Evolutionary conservation across 345 rosid genomes (phyloP).

Genomic region (Cardiospermum halicacabum): DNA sequence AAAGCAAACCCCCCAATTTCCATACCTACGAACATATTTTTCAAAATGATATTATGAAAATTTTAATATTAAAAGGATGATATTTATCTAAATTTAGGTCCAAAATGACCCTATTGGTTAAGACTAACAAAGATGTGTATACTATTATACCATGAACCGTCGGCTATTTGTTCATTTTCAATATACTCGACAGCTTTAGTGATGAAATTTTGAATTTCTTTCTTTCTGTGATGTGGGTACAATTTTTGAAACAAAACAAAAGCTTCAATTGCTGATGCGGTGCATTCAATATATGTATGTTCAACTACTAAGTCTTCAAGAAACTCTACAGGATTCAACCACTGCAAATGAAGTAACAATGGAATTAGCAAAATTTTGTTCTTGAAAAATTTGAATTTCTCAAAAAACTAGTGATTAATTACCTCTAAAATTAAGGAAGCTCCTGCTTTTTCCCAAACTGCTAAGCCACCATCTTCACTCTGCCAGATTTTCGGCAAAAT

Average conservation of each 20-base stretch:
- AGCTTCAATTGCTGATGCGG: slow-evolving; percentile 39
- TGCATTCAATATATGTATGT: slow-evolving; percentile 57
- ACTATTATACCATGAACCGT: slow-evolving; percentile 57
- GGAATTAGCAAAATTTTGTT: neutral
- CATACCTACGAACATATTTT: slow-evolving; percentile 29
- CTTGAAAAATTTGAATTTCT: neutral
- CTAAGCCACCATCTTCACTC: slow-evolving; percentile 38
- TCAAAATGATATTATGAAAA: neutral
- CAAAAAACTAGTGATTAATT: neutral
- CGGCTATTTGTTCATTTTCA: slow-evolving; percentile 35
- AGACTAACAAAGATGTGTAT: too few relatives aligned
- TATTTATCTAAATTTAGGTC: too few relatives aligned
- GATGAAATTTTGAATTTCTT: slow-evolving; percentile 45
- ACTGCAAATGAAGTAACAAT: slow-evolving; percentile 20
- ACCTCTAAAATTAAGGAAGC: slow-evolving; percentile 27
- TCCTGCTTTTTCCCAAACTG: slow-evolving; percentile 35
- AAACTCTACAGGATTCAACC: slow-evolving; percentile 57
- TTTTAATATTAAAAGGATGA: too few relatives aligned
- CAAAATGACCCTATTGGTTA: too few relatives aligned
- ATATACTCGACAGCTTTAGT: slow-evolving; percentile 35
- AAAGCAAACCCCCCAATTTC: slow-evolving; percentile 60
- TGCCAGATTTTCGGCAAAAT: slow-evolving; percentile 7
- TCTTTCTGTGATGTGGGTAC: slow-evolving; percentile 38
- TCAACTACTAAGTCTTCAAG: slow-evolving; percentile 42
- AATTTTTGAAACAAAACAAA: slow-evolving; percentile 37